Conservation (phyloP, 176 grass and related monocot species). For the Triticum timopheevii region DNA sequence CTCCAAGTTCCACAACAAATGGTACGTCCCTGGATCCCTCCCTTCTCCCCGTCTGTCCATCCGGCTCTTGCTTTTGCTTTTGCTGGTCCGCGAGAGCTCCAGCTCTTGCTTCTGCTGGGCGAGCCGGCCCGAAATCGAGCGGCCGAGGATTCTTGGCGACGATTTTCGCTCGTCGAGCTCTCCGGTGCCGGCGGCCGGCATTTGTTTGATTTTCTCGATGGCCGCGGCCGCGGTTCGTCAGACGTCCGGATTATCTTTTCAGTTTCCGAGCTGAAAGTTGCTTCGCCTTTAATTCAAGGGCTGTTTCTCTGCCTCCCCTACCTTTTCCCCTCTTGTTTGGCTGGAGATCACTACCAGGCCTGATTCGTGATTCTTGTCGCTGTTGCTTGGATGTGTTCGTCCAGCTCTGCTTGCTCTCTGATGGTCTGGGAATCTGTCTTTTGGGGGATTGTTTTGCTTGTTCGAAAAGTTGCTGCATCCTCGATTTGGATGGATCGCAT, state of each 20-base stretch:
- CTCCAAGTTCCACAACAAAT: constrained; percentile 89
- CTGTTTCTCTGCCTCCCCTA: background rate
- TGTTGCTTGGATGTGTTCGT: background rate
- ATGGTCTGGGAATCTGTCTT: background rate
- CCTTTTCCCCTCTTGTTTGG: background rate
- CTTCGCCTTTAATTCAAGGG: background rate
- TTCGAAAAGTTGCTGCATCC: constrained; percentile 1
- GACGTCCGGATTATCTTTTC: background rate
- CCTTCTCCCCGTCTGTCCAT: background rate
- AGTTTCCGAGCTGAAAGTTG: background rate
- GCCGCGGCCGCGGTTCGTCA: background rate
- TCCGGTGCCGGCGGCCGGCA: background rate
- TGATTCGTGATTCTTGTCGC: background rate
- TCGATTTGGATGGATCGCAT: background rate
- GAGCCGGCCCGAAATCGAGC: background rate
- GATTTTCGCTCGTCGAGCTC: constrained; percentile 2
- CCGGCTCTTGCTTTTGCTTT: background rate
- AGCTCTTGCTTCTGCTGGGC: background rate
- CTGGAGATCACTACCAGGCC: background rate
- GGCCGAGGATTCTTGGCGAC: background rate
- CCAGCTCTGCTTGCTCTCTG: background rate
- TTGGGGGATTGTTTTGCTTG: background rate
- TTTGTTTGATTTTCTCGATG: background rate
- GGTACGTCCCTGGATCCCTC: constrained; percentile 22
- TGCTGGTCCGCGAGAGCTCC: background rate